These are phyloP conservation scores for Peniophora sp. DNA, from an alignment of 1,284 basidiomycete species.

Conservation along the genomic window DNA sequence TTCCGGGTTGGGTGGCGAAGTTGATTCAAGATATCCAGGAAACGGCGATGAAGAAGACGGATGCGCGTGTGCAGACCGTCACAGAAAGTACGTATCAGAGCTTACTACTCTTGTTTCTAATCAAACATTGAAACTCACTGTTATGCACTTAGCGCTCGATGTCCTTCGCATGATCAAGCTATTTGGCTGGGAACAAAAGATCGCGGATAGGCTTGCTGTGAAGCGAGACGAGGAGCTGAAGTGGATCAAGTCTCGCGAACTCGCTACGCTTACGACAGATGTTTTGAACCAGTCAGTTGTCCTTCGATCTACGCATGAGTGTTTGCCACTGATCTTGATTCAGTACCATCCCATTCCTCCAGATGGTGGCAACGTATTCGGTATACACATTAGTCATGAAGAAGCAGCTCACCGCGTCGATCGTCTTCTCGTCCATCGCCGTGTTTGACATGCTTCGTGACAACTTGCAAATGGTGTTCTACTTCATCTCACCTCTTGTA, in stretches of 20 bases:
- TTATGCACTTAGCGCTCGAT: slow-evolving; percentile 24
- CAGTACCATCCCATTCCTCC: slow-evolving; percentile 45
- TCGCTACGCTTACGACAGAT: slow-evolving; percentile 28
- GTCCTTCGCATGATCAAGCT: slow-evolving; percentile 50
- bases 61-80: slow-evolving; percentile 40
- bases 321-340: too few species aligned
- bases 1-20: slow-evolving; percentile 32
- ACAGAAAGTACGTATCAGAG: slow-evolving; percentile 39
- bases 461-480: slow-evolving; percentile 23
- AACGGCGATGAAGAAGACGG: slow-evolving; percentile 29
- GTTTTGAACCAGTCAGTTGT: slow-evolving; percentile 24
- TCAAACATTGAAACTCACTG: too few species aligned
- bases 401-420: slow-evolving; percentile 23
- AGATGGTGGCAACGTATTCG: slow-evolving; percentile 8
- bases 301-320: too few species aligned
- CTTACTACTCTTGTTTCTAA: too few species aligned
- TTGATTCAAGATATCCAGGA: slow-evolving; percentile 21
- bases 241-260: slow-evolving; percentile 33
- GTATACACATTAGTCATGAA: slow-evolving; percentile 14
- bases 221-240: slow-evolving; percentile 33
- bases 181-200: slow-evolving; percentile 49
- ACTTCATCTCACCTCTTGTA: slow-evolving; percentile 21
- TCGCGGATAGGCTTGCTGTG: slow-evolving; percentile 33
- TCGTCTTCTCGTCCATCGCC: slow-evolving; percentile 30
- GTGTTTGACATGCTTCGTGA: slow-evolving; percentile 29